These are phyloP conservation scores for Misopates orontium DNA, from an alignment of 257 asterid genomes.

Conservation along the genomic window DNA sequence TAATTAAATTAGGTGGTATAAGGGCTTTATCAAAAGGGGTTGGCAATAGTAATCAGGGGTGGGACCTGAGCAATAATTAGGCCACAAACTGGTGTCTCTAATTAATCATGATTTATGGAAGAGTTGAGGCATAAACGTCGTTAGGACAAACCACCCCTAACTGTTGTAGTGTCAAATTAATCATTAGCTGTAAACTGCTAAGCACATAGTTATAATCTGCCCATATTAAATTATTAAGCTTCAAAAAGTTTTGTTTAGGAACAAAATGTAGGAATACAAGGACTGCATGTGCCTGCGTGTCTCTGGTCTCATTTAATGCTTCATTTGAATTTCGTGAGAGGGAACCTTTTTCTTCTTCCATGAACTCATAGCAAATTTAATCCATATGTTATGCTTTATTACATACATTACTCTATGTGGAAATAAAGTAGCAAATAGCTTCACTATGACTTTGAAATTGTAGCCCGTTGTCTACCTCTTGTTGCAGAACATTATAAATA, in stretches of 20 bases:
- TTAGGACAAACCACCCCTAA: slow-evolving; percentile 30
- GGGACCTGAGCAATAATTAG: slow-evolving; percentile 41
- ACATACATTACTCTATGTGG: too few relatives aligned
- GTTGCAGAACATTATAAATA: too few relatives aligned
- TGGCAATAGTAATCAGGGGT: slow-evolving; percentile 40
- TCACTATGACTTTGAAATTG: too few relatives aligned
- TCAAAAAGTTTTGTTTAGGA: not conserved
- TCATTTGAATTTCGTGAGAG: not conserved
- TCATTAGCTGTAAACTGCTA: slow-evolving; percentile 30
- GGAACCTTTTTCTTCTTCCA: not conserved
- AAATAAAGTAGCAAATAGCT: too few relatives aligned
- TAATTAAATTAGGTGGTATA: slow-evolving; percentile 36
- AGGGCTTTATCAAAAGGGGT: slow-evolving; percentile 50
- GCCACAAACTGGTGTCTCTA: slow-evolving; percentile 17
- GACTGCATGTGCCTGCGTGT: too few relatives aligned
- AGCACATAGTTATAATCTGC: not conserved
- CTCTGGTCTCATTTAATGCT: not conserved
- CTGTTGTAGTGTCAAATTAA: slow-evolving; percentile 32
- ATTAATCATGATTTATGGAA: slow-evolving; percentile 31
- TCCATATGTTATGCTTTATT: too few relatives aligned
- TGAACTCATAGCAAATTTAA: not conserved
- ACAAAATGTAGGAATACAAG: too few relatives aligned
- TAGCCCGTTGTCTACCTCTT: too few relatives aligned
- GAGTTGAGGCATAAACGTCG: slow-evolving; percentile 41
- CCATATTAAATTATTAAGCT: not conserved